Base-by-base conservation (phyloP, 805 yeast species). In the Middelhovenomyces tepae region DNA sequence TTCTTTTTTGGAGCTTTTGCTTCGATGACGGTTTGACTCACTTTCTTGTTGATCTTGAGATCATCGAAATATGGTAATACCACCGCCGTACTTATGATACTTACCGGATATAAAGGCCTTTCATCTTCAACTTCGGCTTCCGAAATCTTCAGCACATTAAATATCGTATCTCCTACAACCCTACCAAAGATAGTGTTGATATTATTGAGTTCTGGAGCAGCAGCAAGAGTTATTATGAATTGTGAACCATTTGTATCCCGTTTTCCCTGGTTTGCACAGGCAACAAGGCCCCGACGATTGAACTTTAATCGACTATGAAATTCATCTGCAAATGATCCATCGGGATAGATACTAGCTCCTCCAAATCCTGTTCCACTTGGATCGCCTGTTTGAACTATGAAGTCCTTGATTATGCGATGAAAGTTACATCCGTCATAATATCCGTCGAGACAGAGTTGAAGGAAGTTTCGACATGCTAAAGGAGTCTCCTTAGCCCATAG, bases 401-500 rank as follows among this genome's bases (percentile, higher is more conserved):
- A 57, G 17, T 43, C 50, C 8, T 41, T 45, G 6, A 64, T 47
- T 3, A 68, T 51, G 24, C 67, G 54, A 34, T 56, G 56, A 45
- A 78, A 73, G 23, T 42, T 40, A 34, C 59, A 48, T 9, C 63
- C 66, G 30, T 53, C 52, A 45, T 64, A 75, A 24, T 44, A 47
- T 7, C 66, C 65, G 37, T 67, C 55, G 10, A 62, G 26, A 42
- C 79, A 69, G 22, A 59, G 60, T 32, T 62, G 59, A n/a, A 80
- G 47, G 43, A 80, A 78, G 23, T 48, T 46, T 22, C 64, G 47
- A 19, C 68, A 47, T 1, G 73, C 64, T 0, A 42, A 39, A 0
- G 86, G 85, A 3, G 69, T 53, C 48, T 81, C 84, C 43, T 72
- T 72, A 8, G 86, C 82, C 75, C 79, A 81, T 5, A 80, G 50